A percentile compares a stretch with the other conserved stretches of the same genome.
These are phyloP conservation scores for Xylariales sp. DNA, from an alignment of 2,329 filamentous ascomycete species.

Conservation along the genomic window DNA sequence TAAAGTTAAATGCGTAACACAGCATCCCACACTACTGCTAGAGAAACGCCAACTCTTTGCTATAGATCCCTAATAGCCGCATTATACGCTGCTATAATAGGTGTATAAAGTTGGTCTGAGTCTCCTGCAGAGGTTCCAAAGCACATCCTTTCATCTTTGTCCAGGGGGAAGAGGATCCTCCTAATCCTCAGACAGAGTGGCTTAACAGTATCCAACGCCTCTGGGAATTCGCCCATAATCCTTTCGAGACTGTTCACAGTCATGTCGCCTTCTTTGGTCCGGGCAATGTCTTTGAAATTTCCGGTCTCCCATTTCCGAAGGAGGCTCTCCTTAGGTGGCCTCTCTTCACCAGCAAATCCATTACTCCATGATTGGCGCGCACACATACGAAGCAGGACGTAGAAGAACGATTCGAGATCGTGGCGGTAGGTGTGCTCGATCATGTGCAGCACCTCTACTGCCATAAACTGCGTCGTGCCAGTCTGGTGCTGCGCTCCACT, in stretches of 20 bases:
- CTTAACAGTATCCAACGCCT: constrained; percentile 7
- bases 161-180: constrained; percentile 18
- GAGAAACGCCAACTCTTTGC: not conserved
- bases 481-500: not conserved
- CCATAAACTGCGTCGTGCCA: constrained; percentile 31
- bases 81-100: constrained; percentile 23
- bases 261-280: constrained; percentile 18
- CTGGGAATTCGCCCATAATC: constrained; percentile 22
- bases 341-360: constrained; percentile 7
- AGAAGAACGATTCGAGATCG: constrained; percentile 40
- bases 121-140: constrained; percentile 22
- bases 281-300: constrained; percentile 10
- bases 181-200: constrained; percentile 22
- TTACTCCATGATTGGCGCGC: constrained; percentile 29
- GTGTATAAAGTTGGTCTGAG: constrained; percentile 22
- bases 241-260: constrained; percentile 7
- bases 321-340: constrained; percentile 1
- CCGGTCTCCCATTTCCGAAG: constrained; percentile 17
- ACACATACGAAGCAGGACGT: constrained; percentile 36
- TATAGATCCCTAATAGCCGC: constrained; percentile 8
- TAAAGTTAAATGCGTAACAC: constrained; percentile 5
- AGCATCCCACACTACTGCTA: not conserved
- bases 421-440: constrained; percentile 34
- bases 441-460: constrained; percentile 30
- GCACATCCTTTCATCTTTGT: constrained; percentile 4